Percentiles rank a stretch among this genome's conserved stretches.
These are phyloP conservation scores for Isatis lusitanica DNA, from an alignment of 441 rosid genomes.

Conservation along the genomic window DNA sequence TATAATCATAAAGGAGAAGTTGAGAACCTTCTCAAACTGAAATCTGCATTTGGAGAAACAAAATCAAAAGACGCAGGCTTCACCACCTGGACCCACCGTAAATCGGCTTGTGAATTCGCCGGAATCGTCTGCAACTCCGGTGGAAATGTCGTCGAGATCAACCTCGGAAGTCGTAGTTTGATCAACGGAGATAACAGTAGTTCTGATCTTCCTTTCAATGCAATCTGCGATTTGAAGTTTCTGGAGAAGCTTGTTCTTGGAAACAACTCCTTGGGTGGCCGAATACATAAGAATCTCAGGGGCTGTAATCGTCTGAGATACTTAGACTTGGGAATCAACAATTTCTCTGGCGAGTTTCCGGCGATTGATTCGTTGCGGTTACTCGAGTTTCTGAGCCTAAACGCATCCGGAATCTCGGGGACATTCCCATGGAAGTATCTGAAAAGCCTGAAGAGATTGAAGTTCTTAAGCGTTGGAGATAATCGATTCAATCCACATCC, in stretches of 20 bases:
- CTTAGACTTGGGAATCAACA: conserved; percentile 51
- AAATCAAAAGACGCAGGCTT: conserved; percentile 29
- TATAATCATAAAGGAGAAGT: conserved; percentile 38
- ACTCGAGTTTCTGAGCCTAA: conserved; percentile 48
- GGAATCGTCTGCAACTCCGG: conserved; percentile 48
- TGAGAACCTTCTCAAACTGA: conserved; percentile 43
- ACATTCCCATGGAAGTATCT: conserved; percentile 58
- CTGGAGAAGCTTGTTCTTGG: conserved; percentile 50
- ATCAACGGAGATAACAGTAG: conserved; percentile 18
- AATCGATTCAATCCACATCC: conserved; percentile 43
- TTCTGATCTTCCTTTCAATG: conserved; percentile 42
- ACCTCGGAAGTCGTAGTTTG: conserved; percentile 40
- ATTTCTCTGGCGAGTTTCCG: conserved; percentile 51
- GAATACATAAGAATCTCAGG: conserved; percentile 32
- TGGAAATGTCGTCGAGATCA: conserved; percentile 49
- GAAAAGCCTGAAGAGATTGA: conserved; percentile 39
- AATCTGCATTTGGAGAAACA: conserved; percentile 37
- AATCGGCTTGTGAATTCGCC: conserved; percentile 41
- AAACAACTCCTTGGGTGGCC: conserved; percentile 45
- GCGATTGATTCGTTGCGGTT: conserved; percentile 40
- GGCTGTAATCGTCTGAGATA: conserved; percentile 43
- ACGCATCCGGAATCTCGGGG: conserved; percentile 54
- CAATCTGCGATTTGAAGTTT: conserved; percentile 44
- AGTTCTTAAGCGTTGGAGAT: conserved; percentile 63
- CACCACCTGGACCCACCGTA: conserved; percentile 41